Base-by-base conservation (phyloP, 768 basidiomycete species). In the Mycena indigotica region DNA sequence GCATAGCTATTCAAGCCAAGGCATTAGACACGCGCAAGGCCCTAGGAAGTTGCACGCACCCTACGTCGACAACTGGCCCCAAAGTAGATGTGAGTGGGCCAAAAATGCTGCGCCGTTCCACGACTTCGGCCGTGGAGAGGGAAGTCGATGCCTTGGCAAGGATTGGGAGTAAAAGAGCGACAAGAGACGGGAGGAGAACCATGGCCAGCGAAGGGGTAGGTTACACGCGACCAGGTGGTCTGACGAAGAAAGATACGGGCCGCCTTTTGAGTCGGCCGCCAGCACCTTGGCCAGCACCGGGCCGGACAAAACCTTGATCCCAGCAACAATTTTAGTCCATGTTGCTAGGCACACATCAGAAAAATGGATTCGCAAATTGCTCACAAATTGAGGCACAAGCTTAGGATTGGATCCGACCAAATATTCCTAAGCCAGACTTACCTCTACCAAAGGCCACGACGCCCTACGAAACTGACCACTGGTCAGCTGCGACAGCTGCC, bases 1-100 rank as follows among this genome's bases (percentile, higher is more conserved):
- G 70, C 67, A 61, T 70, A 70, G 16, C 70, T 70, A 24, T 15
- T 4, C 21, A n/a, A n/a, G n/a, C n/a, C n/a, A n/a, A n/a, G n/a
- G n/a, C n/a, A n/a, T n/a, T n/a, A n/a, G n/a, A n/a, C n/a, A n/a
- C n/a, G n/a, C n/a, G n/a, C n/a, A n/a, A n/a, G n/a, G n/a, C n/a
- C n/a, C n/a, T n/a, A n/a, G n/a, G 4, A 25, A 16, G 26, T 16
- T 21, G n/a, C 25, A 39, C 52, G 30, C 32, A 62, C 64, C 64
- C 64, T 2, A 65, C 23, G 41, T 65, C 46, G 4, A 62, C 61
- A 19, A 65, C 61, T 1, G 64, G 64, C 8, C 64, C 64, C 28
- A 59, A 41, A 10, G 10, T n/a, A 2, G 64, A 65, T 17, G 57
- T 51, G 15, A 57, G 50, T n/a, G n/a, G n/a, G n/a, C n/a, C n/a